Evolutionary conservation across 2,329 filamentous ascomycete genomes (phyloP).

Genomic region (Elsinoe batatas): DNA sequence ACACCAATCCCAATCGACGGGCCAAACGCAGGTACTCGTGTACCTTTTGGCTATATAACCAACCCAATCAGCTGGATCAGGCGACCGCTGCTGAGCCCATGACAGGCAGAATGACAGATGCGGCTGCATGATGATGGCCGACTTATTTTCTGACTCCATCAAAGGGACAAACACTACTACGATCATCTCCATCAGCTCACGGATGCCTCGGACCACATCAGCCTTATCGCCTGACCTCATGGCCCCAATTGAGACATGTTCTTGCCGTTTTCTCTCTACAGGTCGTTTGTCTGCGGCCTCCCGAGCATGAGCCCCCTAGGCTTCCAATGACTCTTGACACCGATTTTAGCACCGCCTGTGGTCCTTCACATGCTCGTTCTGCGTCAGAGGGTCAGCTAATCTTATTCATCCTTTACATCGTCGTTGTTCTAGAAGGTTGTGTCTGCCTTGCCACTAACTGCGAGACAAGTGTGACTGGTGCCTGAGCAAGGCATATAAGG

Average conservation of each 20-base stretch:
- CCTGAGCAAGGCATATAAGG: neutral
- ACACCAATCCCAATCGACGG: neutral
- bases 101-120: slow-evolving; percentile 1
- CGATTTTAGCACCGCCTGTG: neutral
- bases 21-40: neutral
- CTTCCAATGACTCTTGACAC: slow-evolving; percentile 4
- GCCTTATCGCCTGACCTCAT: neutral
- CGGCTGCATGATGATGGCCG: neutral
- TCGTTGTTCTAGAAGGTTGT: slow-evolving; percentile 8
- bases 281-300: neutral
- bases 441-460: neutral
- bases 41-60: neutral
- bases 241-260: neutral
- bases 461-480: neutral
- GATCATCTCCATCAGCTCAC: neutral
- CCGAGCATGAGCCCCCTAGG: neutral
- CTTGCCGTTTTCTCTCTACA: neutral
- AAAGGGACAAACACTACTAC: neutral
- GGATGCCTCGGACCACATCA: neutral
- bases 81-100: neutral
- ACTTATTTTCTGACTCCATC: neutral
- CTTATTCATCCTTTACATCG: slow-evolving; percentile 3
- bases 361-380: neutral
- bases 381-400: slow-evolving; percentile 5
- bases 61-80: slow-evolving; percentile 4